Evolutionary conservation across 495 filamentous ascomycete genomes (phyloP), one percentile per base, ranked within the genome.

Genomic region (Mytilinidion resinicola): DNA sequence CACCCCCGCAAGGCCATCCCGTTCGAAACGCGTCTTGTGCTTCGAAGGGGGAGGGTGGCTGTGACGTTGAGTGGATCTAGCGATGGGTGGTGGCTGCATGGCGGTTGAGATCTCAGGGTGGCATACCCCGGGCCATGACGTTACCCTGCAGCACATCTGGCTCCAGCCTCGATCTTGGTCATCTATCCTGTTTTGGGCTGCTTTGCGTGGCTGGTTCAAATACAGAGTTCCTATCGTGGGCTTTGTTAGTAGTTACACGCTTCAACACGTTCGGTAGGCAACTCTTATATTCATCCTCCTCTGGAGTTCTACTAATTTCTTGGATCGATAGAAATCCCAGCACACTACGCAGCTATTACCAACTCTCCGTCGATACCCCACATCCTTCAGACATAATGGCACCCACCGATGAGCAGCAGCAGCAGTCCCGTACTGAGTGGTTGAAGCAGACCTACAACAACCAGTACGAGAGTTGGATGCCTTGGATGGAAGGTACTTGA

Each of bases 391-490:
- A 30, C 25, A 30, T 2, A 30, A 30, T 30, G 25, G 25, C 25
- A 30, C 25, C 25, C 25, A 3, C 25, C 25, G 25, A 30, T 30
- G 25, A 30, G 25, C 25, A 30, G 25, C 25, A 58, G 14, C 44
- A 69, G 30, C 69, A 77, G 43, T 62, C 71, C 5, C 76, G 76
- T 62, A 56, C 60, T 7, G 79, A 85, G 63, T 82, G 80, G 80
- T 73, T 74, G 15, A 79, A 77, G 58, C 68, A 82, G 47, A 75
- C 72, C 11, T 86, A 85, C 74, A 80, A 83, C 68, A 69, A 78
- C 10, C 80, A 86, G 64, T 88, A 88, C 67, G 82, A 88, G 62
- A 77, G 74, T 51, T 88, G 85, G 86, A 80, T 87, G 71, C 85
- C 86, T 5, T 89, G 85, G 84, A 76, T 88, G 37, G 86, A 89